Evolutionary conservation across 306 rosid species (phyloP).

Genomic region (Cucurbita ficifolia): DNA sequence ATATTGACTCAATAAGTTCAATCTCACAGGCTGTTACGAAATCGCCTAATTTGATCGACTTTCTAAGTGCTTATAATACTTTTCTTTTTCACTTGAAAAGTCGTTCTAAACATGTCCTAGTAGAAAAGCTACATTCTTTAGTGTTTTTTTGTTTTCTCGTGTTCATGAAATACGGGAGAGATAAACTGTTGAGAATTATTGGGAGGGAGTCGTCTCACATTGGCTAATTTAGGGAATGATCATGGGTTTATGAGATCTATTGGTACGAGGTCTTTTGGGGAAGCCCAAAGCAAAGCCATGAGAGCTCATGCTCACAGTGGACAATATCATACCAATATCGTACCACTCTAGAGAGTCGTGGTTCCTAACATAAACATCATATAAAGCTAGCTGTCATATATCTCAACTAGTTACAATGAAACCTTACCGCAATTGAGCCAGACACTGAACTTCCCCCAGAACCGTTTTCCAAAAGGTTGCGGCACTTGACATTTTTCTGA

Average conservation of each 20-base stretch:
- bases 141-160: neutral
- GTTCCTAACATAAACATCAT: too few relatives aligned
- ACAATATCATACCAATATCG: too few relatives aligned
- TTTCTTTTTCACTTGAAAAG: neutral
- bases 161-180: neutral
- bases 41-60: neutral
- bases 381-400: neutral
- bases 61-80: neutral
- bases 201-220: too few relatives aligned
- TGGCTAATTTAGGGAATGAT: too few relatives aligned
- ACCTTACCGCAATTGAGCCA: constrained; percentile 51
- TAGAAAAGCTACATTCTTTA: neutral
- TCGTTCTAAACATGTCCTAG: neutral
- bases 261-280: too few relatives aligned
- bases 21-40: neutral
- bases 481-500: constrained; percentile 81
- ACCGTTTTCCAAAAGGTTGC: constrained; percentile 91
- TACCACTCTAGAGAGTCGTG: too few relatives aligned
- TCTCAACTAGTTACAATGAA: neutral
- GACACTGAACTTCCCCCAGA: constrained; percentile 89
- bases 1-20: neutral
- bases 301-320: too few relatives aligned
- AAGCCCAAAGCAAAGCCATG: too few relatives aligned
- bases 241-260: too few relatives aligned
- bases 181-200: too few relatives aligned